A percentile compares a stretch with the other conserved stretches of the same genome.
These are phyloP conservation scores for Syzygium oleosum DNA, from an alignment of 345 rosid genomes.

Conservation along the genomic window DNA sequence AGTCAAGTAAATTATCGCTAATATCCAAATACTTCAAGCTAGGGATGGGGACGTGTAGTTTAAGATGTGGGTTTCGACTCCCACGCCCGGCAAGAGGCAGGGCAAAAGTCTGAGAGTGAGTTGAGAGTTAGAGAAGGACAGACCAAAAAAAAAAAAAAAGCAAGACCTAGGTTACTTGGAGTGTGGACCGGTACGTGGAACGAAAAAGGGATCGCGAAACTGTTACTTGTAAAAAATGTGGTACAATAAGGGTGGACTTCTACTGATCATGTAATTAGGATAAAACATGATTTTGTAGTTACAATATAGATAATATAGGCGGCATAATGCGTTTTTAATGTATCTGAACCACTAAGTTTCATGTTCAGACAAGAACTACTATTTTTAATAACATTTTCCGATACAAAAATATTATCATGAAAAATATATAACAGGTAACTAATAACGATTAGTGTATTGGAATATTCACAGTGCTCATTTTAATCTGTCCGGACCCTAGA, in stretches of 20 bases:
- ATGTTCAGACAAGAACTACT: too few species aligned
- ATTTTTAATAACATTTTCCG: neutral
- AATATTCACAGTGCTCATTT: accelerated
- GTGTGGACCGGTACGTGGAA: neutral
- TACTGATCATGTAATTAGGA: neutral
- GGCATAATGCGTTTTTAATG: neutral
- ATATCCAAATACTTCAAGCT: neutral
- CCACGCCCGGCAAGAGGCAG: too few species aligned
- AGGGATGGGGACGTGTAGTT: too few species aligned
- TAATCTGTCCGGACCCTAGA: too few species aligned
- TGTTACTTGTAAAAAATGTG: too few species aligned
- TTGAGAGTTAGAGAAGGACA: too few species aligned
- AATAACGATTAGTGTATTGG: too few species aligned
- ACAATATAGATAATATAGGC: neutral
- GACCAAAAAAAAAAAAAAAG: too few species aligned
- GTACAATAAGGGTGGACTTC: neutral
- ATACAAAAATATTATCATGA: neutral
- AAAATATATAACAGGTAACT: too few species aligned
- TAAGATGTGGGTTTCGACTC: too few species aligned
- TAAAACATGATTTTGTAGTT: neutral
- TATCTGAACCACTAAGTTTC: too few species aligned
- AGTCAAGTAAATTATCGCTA: neutral
- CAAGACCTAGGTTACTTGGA: accelerated
- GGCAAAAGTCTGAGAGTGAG: too few species aligned
- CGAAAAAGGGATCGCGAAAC: accelerated